Evolutionary conservation across 495 filamentous ascomycete genomes (phyloP).

Genomic region (Cryomyces minteri): DNA sequence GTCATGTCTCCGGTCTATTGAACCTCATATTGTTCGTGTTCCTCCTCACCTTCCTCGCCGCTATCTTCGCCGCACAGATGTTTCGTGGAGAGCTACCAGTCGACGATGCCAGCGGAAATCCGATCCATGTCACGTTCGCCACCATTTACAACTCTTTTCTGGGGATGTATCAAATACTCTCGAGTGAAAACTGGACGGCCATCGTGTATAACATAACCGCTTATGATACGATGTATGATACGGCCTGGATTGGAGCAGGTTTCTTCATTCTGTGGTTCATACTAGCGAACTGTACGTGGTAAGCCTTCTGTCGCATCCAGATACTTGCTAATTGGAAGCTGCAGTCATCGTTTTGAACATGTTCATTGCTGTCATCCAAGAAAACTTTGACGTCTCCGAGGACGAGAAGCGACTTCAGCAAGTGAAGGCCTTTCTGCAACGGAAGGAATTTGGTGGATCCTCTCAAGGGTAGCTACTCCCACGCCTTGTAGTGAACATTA

Average conservation of each 20-base stretch:
- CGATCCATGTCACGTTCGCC: conserved; percentile 54
- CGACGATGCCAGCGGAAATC: conserved; percentile 33
- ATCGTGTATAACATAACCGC: conserved; percentile 70
- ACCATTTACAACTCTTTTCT: conserved; percentile 91
- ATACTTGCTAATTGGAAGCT: background rate
- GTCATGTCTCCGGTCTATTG: conserved; percentile 78
- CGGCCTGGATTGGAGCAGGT: conserved; percentile 84
- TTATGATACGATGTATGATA: conserved; percentile 38
- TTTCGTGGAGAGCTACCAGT: conserved; percentile 70
- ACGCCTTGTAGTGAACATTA: background rate
- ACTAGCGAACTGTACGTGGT: conserved; percentile 47
- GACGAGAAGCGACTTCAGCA: conserved; percentile 96
- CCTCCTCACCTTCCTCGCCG: conserved; percentile 79
- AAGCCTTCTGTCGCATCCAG: background rate
- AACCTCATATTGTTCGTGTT: conserved; percentile 96
- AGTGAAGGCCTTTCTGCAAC: conserved; percentile 81
- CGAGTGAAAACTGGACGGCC: conserved; percentile 88
- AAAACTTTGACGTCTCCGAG: conserved; percentile 99
- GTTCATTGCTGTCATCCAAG: conserved; percentile 99
- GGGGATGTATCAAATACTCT: conserved; percentile 97
- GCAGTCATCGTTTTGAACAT: conserved; percentile 86
- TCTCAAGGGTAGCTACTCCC: conserved; percentile 12
- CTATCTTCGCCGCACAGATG: conserved; percentile 86
- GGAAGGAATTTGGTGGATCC: conserved; percentile 58
- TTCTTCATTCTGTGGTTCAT: conserved; percentile 96